A percentile compares a stretch with the other conserved stretches of the same genome.
phyloP scores from a whole-genome alignment of 2,329 filamentous ascomycete genomes.

The Diaporthe sp. region DNA sequence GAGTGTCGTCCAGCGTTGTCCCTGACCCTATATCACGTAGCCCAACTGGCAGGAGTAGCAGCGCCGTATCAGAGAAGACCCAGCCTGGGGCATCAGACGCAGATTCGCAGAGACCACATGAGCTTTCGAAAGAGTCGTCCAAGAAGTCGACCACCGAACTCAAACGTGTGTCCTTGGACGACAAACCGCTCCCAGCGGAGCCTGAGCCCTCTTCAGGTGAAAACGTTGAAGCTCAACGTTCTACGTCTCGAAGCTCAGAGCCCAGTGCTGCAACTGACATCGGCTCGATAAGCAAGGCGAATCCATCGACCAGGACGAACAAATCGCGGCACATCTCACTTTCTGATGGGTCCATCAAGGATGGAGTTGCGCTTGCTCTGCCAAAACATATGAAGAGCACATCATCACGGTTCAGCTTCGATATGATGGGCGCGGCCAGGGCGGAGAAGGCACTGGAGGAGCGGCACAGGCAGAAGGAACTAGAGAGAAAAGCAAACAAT shows the following conservation, averaged over 20 bases:
- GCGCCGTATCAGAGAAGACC: conserved; percentile 33
- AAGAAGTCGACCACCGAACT: not conserved
- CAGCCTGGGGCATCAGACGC: conserved; percentile 30
- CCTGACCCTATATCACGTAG: conserved; percentile 31
- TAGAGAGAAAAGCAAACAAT: conserved; percentile 68
- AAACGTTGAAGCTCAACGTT: conserved; percentile 48
- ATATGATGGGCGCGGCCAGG: conserved; percentile 79
- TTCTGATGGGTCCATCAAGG: conserved; percentile 62
- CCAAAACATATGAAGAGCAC: conserved; percentile 81
- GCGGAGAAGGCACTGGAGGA: conserved; percentile 81
- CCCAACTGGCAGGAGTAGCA: conserved; percentile 34
- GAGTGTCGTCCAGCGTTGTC: conserved; percentile 9
- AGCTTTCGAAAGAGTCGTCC: conserved; percentile 35
- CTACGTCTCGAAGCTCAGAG: conserved; percentile 51
- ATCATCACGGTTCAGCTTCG: conserved; percentile 85
- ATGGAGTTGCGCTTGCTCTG: conserved; percentile 61
- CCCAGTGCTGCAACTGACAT: conserved; percentile 19
- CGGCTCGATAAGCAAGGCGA: conserved; percentile 44
- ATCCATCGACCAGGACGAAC: conserved; percentile 54
- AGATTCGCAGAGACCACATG: conserved; percentile 9
- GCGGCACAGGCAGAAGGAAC: conserved; percentile 76
- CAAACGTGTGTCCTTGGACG: conserved; percentile 42
- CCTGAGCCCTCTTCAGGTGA: conserved; percentile 55
- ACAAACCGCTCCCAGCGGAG: conserved; percentile 45
- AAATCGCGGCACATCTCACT: conserved; percentile 68